Conservation (phyloP, 192 early-diverging fungal genomes). For the Lobosporangium transversale region DNA sequence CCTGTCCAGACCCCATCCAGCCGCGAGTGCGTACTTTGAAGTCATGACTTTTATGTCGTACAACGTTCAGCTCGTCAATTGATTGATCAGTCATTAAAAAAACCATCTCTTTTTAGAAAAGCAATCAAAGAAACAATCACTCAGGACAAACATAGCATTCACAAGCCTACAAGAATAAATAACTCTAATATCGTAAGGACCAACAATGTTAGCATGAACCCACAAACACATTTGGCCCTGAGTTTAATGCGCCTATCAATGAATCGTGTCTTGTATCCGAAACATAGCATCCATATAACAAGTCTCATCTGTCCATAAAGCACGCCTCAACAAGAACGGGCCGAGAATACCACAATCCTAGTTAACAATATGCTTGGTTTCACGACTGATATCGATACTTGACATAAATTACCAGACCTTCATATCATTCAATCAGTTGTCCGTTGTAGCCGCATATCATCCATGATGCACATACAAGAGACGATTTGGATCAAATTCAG, state of each 20-base stretch:
- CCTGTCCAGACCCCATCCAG: constrained; percentile 47
- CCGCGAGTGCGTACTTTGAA: constrained; percentile 40
- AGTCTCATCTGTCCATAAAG: constrained; percentile 27
- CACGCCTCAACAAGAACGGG: constrained; percentile 14
- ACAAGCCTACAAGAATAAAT: no score
- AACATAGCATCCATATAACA: constrained; percentile 37
- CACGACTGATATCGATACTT: constrained; percentile 19
- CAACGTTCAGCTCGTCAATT: constrained; percentile 31
- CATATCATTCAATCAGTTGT: constrained; percentile 39
- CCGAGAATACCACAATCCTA: constrained; percentile 26
- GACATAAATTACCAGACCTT: constrained; percentile 29
- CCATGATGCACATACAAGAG: constrained; percentile 17
- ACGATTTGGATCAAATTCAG: constrained; percentile 19
- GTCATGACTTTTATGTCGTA: constrained; percentile 15
- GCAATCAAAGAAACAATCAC: no score
- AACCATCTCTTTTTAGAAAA: no score
- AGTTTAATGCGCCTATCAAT: constrained; percentile 25
- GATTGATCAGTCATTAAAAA: no score
- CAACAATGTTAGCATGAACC: constrained; percentile 48
- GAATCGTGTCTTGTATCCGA: constrained; percentile 37
- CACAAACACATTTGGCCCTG: constrained; percentile 44
- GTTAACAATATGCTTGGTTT: constrained; percentile 34
- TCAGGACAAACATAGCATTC: no score
- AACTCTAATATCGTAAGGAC: no score
- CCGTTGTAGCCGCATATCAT: constrained; percentile 25